A percentile compares a stretch with the other conserved stretches of the same genome.
phyloP scores from a whole-genome alignment of 371 early-diverging fungal genomes.

The Lichtheimia ramosa region DNA sequence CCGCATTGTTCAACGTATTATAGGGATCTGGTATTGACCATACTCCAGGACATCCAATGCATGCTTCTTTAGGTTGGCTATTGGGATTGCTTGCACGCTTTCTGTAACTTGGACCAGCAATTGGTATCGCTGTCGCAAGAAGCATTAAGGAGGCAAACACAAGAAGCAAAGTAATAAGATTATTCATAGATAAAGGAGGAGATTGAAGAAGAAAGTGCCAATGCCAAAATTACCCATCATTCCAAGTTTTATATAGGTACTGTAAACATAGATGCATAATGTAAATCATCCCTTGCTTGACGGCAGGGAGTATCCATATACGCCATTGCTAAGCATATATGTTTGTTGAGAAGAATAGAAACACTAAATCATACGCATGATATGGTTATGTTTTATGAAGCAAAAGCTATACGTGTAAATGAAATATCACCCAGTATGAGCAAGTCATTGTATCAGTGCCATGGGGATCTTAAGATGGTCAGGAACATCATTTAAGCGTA shows the following conservation, averaged over 20 bases:
- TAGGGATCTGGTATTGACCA: conserved; percentile 19
- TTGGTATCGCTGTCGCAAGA: background rate
- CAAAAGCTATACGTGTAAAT: too few species aligned
- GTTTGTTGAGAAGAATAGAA: too few species aligned
- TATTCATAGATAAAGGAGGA: background rate
- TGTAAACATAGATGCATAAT: background rate
- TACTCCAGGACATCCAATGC: conserved; percentile 21
- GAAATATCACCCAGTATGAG: too few species aligned
- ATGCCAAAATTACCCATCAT: background rate
- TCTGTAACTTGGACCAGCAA: background rate
- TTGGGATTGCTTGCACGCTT: background rate
- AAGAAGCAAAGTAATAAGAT: background rate
- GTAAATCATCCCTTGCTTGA: background rate
- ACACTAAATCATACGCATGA: too few species aligned
- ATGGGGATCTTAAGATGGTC: too few species aligned
- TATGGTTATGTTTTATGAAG: too few species aligned
- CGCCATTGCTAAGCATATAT: too few species aligned
- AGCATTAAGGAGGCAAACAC: background rate
- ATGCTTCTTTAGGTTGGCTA: background rate
- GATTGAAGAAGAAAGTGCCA: background rate
- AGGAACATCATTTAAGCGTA: too few species aligned
- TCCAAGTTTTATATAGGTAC: background rate
- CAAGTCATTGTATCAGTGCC: too few species aligned
- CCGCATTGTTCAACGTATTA: conserved; percentile 16
- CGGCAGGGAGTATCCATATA: background rate